Conservation (phyloP, 2,329 filamentous ascomycete species). For the Zymoseptoria crescenta region DNA sequence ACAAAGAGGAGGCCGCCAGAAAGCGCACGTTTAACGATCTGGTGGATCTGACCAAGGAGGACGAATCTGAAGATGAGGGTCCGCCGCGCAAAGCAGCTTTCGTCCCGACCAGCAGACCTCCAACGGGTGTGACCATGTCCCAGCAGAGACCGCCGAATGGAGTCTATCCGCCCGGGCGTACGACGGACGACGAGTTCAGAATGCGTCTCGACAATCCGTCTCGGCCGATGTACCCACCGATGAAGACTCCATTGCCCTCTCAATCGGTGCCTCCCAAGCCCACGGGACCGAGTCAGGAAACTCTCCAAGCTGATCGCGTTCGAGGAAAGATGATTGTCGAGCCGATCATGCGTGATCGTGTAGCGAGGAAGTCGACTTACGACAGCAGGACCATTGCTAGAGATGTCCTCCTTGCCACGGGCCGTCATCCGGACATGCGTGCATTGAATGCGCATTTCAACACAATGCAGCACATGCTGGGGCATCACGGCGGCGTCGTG, state of each 20-base stretch:
- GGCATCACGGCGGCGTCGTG: conserved; percentile 31
- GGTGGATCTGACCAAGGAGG: conserved; percentile 42
- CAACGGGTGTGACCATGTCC: neutral
- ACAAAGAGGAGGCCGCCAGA: conserved; percentile 49
- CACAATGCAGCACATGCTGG: conserved; percentile 34
- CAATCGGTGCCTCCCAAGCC: conserved; percentile 9
- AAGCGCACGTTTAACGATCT: conserved; percentile 49
- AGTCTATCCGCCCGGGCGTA: neutral
- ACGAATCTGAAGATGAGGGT: conserved; percentile 40
- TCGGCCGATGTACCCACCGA: neutral
- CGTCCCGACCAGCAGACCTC: neutral
- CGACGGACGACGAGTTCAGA: neutral
- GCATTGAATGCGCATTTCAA: conserved; percentile 52
- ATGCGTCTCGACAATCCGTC: neutral
- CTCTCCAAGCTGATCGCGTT: conserved; percentile 23
- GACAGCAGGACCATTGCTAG: conserved; percentile 55
- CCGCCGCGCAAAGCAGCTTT: conserved; percentile 30
- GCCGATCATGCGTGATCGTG: conserved; percentile 40
- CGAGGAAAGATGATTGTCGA: conserved; percentile 35
- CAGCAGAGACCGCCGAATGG: neutral
- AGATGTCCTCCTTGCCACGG: conserved; percentile 55
- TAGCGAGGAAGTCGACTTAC: conserved; percentile 46
- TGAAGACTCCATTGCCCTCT: conserved; percentile 1
- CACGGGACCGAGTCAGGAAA: conserved; percentile 23
- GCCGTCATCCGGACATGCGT: conserved; percentile 52